Base-by-base conservation (phyloP, 306 rosid species). In the Medicago arabica region DNA sequence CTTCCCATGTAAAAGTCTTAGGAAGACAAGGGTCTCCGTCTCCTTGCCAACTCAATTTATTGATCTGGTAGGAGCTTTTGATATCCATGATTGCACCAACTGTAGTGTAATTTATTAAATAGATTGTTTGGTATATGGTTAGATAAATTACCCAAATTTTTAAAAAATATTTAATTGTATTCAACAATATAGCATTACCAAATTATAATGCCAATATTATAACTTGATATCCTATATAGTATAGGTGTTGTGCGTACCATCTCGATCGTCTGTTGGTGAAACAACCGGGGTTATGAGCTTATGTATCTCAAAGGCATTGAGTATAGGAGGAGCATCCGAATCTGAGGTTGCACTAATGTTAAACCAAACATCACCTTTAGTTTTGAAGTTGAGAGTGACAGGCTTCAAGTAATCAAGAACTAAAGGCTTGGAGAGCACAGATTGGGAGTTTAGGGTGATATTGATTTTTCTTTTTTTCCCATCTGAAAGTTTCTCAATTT, bases 21-120 rank as follows among this genome's bases (percentile, higher is more conserved):
- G 87, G 89, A 77, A 50, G 21, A 28, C 89, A 87, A 9, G 89
- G 89, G n/a, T n/a, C n/a, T n/a, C n/a, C n/a, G 36, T 85, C 91
- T 13, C 83, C 87, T 79, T 83, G 87, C 89, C 87, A 85, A 60
- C 70, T 72, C 21, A 14, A 50, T 57, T 50, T 74, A 3, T 66
- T 14, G 41, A 59, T 23, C 28, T 53, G 25, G 21, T 57, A 85
- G 4, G 43, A 36, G 3, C 40, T 9, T 80, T 78, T 72, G 6
- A 82, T 82, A 3, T 62, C 50, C 76, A 7, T 0, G 2, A 77
- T 72, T 6, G 82, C 76, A 47, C 38, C 41, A 28, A 51, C 82
- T 76, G 28, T 47, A n/a, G 50, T 6, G 15, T 7, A 47, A 19
- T 31, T 17, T 44, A 11, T 2, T 14, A 47, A 13, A 12, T 19